Percentiles rank a stretch among this genome's conserved stretches.
phyloP scores from a whole-genome alignment of 305 asterid genomes.

The Fraxinus greggii region DNA sequence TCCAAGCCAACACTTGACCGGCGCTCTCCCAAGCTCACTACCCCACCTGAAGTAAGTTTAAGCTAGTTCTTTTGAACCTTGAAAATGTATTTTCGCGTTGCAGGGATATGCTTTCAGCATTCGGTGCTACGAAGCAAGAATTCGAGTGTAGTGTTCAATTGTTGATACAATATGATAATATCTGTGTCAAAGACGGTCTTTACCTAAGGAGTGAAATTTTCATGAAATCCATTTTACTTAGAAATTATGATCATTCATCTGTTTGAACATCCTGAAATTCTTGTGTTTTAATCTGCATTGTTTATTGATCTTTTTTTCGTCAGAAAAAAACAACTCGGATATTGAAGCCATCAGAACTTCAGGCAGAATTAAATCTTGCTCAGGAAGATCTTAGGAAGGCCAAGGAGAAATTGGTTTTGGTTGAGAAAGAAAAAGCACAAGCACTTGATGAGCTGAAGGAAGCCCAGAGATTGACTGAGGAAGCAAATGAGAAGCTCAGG shows the following conservation, averaged over 20 bases:
- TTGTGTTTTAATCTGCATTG: slow-evolving; percentile 20
- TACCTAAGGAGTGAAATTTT: not conserved
- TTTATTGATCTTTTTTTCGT: slow-evolving; percentile 2
- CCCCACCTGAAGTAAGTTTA: slow-evolving; percentile 82
- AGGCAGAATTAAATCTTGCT: slow-evolving; percentile 59
- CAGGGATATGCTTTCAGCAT: not conserved
- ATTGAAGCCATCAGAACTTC: slow-evolving; percentile 68
- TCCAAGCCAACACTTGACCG: slow-evolving; percentile 66
- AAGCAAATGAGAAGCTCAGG: slow-evolving; percentile 31
- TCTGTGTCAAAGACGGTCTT: not conserved
- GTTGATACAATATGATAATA: not conserved
- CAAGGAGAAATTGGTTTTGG: slow-evolving; percentile 59
- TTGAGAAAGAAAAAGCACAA: slow-evolving; percentile 66
- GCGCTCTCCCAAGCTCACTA: slow-evolving; percentile 60
- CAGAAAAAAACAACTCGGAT: slow-evolving; percentile 76
- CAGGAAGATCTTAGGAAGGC: slow-evolving; percentile 89
- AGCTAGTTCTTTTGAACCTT: not conserved
- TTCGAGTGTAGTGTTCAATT: not conserved
- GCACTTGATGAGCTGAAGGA: slow-evolving; percentile 30
- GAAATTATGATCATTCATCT: slow-evolving; percentile 3
- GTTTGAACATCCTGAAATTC: not conserved
- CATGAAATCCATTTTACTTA: not conserved
- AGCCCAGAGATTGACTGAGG: slow-evolving; percentile 25
- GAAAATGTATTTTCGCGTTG: not conserved
- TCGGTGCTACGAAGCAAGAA: slow-evolving; percentile 3